These are phyloP conservation scores for Suillus bovinus DNA, from an alignment of 768 basidiomycete genomes.

Conservation along the genomic window DNA sequence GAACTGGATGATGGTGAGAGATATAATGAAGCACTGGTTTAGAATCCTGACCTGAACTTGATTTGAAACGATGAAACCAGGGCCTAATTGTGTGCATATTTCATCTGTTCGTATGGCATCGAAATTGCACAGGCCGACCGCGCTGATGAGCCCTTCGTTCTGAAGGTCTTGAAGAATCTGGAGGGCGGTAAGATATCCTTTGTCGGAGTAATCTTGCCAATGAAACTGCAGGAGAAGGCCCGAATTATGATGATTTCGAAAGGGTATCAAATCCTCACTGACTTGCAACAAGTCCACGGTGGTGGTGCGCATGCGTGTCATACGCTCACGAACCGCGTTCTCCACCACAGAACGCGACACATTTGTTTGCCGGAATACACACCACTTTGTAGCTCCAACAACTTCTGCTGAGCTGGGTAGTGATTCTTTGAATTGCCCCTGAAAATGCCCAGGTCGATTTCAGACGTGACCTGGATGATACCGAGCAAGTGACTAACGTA, in stretches of 20 bases:
- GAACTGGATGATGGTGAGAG: constrained; percentile 49
- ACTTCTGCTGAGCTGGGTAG: constrained; percentile 43
- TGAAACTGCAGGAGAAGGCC: constrained; percentile 55
- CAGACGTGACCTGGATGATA: background rate
- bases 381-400: constrained; percentile 86
- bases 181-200: constrained; percentile 47
- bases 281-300: constrained; percentile 77
- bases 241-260: constrained; percentile 1
- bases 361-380: constrained; percentile 60
- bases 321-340: constrained; percentile 66
- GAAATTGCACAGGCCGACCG: constrained; percentile 81
- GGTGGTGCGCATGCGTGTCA: constrained; percentile 61
- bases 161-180: constrained; percentile 61
- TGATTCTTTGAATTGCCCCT: constrained; percentile 70
- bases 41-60: constrained; percentile 67
- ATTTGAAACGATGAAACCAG: constrained; percentile 74
- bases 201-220: constrained; percentile 69
- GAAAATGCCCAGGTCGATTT: constrained; percentile 11
- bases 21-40: background rate
- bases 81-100: constrained; percentile 74
- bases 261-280: constrained; percentile 14
- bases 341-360: constrained; percentile 58
- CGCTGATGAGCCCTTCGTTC: constrained; percentile 55
- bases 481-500: constrained; percentile 51
- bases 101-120: constrained; percentile 75